Evolutionary conservation across 139 green algal genomes (phyloP).

Genomic region (Tetradesmus obliquus): DNA sequence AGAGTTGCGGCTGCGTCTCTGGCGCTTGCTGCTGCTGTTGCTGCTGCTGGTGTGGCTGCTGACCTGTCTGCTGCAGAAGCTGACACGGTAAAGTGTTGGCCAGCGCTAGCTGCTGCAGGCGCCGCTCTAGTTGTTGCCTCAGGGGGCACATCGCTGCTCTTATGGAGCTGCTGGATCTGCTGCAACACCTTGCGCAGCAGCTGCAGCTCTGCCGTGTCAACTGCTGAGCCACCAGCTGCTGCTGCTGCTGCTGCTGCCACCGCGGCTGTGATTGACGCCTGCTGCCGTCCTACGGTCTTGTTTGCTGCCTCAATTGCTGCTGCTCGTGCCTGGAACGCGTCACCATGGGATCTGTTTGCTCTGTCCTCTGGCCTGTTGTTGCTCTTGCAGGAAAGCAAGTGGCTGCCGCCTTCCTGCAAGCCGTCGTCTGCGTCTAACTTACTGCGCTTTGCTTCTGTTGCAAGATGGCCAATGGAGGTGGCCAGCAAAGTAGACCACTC

Average conservation of each 20-base stretch:
- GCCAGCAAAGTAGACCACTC: not conserved
- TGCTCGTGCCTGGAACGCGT: not conserved
- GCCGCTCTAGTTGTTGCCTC: no score
- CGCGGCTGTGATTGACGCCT: no score
- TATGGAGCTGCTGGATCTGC: not conserved
- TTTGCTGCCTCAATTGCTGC: not conserved
- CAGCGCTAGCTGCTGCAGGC: not conserved
- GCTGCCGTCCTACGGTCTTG: no score
- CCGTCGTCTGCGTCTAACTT: not conserved
- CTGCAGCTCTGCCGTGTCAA: not conserved
- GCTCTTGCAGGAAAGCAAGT: no score
- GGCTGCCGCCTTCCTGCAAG: not conserved
- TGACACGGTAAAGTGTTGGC: no score
- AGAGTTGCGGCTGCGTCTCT: not conserved
- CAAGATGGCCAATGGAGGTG: not conserved
- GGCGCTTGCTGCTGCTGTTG: not conserved
- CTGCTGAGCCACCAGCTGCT: not conserved
- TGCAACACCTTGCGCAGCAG: not conserved
- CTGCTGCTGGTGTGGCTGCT: not conserved
- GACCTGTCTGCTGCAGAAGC: no score
- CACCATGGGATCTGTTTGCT: not conserved
- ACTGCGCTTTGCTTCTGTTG: not conserved
- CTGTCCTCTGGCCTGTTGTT: no score
- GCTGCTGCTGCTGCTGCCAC: not conserved
- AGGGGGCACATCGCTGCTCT: not conserved